A percentile compares a stretch with the other conserved stretches of the same genome.
Evolutionary conservation across 1,139 yeast genomes (phyloP).

Genomic region (Casaregolazyma suthepensis): DNA sequence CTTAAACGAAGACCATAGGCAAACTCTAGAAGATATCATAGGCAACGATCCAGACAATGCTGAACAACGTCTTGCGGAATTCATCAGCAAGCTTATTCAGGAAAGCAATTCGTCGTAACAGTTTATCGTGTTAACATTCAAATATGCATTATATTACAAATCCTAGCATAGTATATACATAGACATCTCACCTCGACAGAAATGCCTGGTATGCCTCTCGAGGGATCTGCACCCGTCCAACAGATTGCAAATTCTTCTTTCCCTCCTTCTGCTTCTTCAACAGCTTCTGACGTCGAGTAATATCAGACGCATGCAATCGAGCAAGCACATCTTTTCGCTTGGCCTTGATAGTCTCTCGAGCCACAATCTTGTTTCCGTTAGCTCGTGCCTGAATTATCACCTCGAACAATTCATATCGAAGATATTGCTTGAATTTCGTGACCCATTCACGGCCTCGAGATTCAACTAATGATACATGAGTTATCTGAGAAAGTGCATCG

Average conservation of each 20-base stretch:
- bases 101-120: background rate
- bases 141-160: background rate
- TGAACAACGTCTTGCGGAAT: background rate
- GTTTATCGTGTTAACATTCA: background rate
- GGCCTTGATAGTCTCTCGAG: constrained; percentile 91
- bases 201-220: constrained; percentile 63
- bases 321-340: constrained; percentile 90
- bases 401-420: constrained; percentile 80
- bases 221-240: constrained; percentile 71
- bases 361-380: constrained; percentile 64
- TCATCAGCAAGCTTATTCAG: background rate
- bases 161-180: background rate
- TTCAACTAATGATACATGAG: constrained; percentile 76
- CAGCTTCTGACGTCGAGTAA: constrained; percentile 82
- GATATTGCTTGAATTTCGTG: constrained; percentile 66
- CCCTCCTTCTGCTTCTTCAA: constrained; percentile 91
- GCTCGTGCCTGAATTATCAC: constrained; percentile 90
- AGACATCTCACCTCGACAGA: constrained; percentile 20
- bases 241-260: constrained; percentile 72
- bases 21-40: background rate
- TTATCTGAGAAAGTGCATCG: constrained; percentile 87
- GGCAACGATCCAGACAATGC: background rate
- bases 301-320: constrained; percentile 87
- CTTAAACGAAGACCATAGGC: background rate
- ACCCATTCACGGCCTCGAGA: constrained; percentile 77